Conservation (phyloP, 73 alveolate genomes). For the Urostyla sp. region DNA sequence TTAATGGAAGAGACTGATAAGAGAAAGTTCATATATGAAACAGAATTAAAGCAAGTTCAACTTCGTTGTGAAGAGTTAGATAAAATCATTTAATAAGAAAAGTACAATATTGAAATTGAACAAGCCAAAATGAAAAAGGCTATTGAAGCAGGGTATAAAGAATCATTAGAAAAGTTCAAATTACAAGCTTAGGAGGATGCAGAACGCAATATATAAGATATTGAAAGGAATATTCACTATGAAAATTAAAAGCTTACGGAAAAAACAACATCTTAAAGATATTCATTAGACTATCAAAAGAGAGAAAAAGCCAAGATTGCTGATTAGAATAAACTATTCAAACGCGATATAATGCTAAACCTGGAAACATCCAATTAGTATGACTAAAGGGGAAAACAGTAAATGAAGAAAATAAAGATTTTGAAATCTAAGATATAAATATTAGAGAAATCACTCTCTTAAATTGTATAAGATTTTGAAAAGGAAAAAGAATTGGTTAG, state of each 20-base stretch:
- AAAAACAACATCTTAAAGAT: conserved; percentile 46
- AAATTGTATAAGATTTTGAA: conserved; percentile 76
- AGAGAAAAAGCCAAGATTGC: conserved; percentile 47
- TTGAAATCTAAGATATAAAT: conserved; percentile 63
- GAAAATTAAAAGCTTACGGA: conserved; percentile 64
- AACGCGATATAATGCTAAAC: conserved; percentile 69
- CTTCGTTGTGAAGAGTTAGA: conserved; percentile 6
- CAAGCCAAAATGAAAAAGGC: conserved; percentile 58
- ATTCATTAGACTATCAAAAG: conserved; percentile 53
- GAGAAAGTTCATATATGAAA: conserved; percentile 32
- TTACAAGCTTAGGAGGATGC: conserved; percentile 60
- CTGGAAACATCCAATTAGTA: conserved; percentile 71
- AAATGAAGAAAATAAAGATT: conserved; percentile 63
- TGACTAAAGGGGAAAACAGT: conserved; percentile 57
- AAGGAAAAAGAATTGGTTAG: conserved; percentile 72
- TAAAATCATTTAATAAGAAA: conserved; percentile 38
- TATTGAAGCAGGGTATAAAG: conserved; percentile 53
- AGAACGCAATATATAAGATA: conserved; percentile 44
- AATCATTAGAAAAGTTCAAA: conserved; percentile 41
- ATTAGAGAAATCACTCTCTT: conserved; percentile 70
- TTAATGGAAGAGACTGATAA: conserved; percentile 49
- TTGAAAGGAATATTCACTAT: conserved; percentile 59
- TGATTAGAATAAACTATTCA: conserved; percentile 51
- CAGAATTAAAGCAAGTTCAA: conserved; percentile 20
- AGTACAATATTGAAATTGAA: conserved; percentile 53